A percentile compares a stretch with the other conserved stretches of the same genome.
phyloP scores from a whole-genome alignment of 768 basidiomycete genomes.

The Lepiota brunneoincarnata region DNA sequence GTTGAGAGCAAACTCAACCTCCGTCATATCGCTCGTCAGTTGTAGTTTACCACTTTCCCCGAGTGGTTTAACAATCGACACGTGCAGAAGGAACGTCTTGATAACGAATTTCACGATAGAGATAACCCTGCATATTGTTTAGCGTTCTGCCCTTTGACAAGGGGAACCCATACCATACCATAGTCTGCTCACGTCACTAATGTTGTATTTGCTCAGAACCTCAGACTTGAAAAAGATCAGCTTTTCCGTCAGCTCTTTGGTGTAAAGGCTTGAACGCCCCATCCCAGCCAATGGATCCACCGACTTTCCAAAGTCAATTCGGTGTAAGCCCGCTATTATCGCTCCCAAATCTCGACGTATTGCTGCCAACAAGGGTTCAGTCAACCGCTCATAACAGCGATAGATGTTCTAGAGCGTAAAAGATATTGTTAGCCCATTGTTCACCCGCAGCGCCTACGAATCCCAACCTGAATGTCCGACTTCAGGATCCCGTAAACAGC shows the following conservation, averaged over 20 bases:
- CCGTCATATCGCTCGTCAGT: slow-evolving; percentile 94
- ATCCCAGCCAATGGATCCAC: slow-evolving; percentile 63
- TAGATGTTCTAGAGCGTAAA: slow-evolving; percentile 42
- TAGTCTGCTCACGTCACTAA: slow-evolving; percentile 68
- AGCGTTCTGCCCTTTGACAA: not conserved
- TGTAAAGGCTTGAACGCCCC: slow-evolving; percentile 77
- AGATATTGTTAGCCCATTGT: not conserved
- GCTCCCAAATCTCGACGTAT: slow-evolving; percentile 80
- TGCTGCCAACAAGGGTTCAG: slow-evolving; percentile 60
- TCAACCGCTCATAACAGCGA: slow-evolving; percentile 49
- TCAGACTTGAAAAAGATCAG: slow-evolving; percentile 78
- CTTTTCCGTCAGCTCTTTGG: slow-evolving; percentile 91
- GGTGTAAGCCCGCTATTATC: slow-evolving; percentile 81
- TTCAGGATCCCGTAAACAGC: slow-evolving; percentile 52
- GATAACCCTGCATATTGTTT: slow-evolving; percentile 42
- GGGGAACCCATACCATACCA: slow-evolving; percentile 54
- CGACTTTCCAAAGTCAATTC: slow-evolving; percentile 75
- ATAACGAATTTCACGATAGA: slow-evolving; percentile 78
- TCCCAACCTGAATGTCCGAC: slow-evolving; percentile 57
- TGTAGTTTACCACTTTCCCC: slow-evolving; percentile 94
- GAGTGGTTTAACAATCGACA: slow-evolving; percentile 89
- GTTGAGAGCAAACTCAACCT: slow-evolving; percentile 89
- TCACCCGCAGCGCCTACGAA: not conserved
- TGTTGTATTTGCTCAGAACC: slow-evolving; percentile 63
- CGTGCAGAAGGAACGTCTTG: slow-evolving; percentile 85